Evolutionary conservation across 2,329 filamentous ascomycete genomes (phyloP), one percentile per base, ranked within the genome.

Genomic region (Cercospora berteroae): DNA sequence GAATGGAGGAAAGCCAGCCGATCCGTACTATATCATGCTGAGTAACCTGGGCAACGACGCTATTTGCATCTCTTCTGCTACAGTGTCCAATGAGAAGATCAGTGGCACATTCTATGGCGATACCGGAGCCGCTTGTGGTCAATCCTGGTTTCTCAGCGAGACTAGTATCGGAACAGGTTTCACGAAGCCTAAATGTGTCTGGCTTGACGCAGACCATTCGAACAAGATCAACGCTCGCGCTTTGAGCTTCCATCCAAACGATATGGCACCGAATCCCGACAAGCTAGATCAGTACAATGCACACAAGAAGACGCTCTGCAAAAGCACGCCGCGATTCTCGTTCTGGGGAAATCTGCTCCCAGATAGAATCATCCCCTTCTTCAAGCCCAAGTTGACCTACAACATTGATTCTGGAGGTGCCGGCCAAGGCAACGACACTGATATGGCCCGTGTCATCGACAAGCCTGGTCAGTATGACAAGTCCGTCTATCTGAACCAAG

Each of bases 141-240:
- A 58, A n/a, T 58, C 52, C 16, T 65, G 63, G 63, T 65, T 57
- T 12, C 52, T 60, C 18, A 50, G 52, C 44, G 39, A 58, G 18
- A 27, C 31, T 18, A n/a, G 16, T 13, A 31, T 48, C 20, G 63
- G 63, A n/a, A 44, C 31, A 29, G 29, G 42, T 39, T 50, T 42
- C 27, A n/a, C 16, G 12, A 48, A 60, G 36, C 63, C 63, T 4
- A 48, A 29, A 23, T 65, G 63, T 52, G 52, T 57, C 52, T 65
- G 63, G 63, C 48, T 65, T 18, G 63, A 65, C 48, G 39, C 25
- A n/a, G 56, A 65, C 39, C 63, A 65, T 27, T 16, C 39, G 18
- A 62, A 62, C 42, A 42, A 42, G 23, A 29, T 62, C 36, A 62
- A 62, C 25, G 60, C 60, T 29, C 60, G 60, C 5, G 60, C 60